phyloP scores from a whole-genome alignment of 768 basidiomycete species.

The Naganishia onofrii region DNA sequence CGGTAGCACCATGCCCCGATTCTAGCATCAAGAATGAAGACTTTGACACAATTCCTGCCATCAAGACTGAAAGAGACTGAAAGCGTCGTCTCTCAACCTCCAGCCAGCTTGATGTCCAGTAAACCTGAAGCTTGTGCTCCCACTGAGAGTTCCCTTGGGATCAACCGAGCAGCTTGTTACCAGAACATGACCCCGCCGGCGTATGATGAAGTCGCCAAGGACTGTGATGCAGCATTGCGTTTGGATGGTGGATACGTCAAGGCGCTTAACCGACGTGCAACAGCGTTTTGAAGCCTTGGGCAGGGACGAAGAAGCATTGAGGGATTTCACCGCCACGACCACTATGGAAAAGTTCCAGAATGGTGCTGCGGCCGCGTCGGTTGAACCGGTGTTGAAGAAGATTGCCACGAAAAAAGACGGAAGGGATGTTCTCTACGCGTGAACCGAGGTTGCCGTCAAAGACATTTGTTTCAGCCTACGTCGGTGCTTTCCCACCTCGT shows the following conservation, averaged over 20 bases:
- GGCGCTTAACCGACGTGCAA: conserved; percentile 77
- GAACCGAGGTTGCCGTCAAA: conserved; percentile 80
- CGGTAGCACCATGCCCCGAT: too few relatives aligned
- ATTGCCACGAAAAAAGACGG: conserved; percentile 69
- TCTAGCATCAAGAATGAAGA: too few relatives aligned
- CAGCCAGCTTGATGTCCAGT: too few relatives aligned
- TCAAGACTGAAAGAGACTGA: too few relatives aligned
- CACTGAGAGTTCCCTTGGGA: too few relatives aligned
- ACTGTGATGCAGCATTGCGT: conserved; percentile 83
- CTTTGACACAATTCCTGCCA: too few relatives aligned
- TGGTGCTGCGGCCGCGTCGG: conserved; percentile 68
- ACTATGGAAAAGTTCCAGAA: conserved; percentile 92
- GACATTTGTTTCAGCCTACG: conserved; percentile 91
- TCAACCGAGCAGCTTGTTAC: conserved; percentile 99
- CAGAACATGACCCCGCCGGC: conserved; percentile 85
- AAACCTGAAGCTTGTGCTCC: too few relatives aligned
- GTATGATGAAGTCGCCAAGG: conserved; percentile 73
- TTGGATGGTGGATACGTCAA: conserved; percentile 81
- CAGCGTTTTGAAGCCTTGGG: conserved; percentile 76
- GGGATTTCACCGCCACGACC: conserved; percentile 93
- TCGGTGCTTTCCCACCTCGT: conserved; percentile 92
- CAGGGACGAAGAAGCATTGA: conserved; percentile 69
- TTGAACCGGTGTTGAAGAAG: conserved; percentile 89
- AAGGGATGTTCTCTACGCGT: conserved; percentile 70
- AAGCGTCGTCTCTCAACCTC: too few relatives aligned